A percentile compares a stretch with the other conserved stretches of the same genome.
phyloP scores from a whole-genome alignment of 306 rosid species.

The Acmispon strigosus region DNA sequence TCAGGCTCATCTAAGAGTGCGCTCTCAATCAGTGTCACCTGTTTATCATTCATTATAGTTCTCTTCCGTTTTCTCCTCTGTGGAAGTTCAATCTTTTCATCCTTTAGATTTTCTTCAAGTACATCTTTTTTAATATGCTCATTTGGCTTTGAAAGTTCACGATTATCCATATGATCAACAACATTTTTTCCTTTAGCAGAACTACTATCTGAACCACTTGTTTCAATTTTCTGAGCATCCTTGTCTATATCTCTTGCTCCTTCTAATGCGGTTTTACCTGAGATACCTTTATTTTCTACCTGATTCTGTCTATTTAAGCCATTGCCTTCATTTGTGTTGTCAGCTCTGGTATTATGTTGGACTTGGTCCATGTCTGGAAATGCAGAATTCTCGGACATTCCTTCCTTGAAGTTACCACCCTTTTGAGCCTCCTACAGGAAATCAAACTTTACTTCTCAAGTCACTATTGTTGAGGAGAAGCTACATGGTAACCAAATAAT shows the following conservation, averaged over 20 bases:
- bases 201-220: conserved; percentile 84
- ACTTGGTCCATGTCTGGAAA: conserved; percentile 47
- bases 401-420: conserved; percentile 57
- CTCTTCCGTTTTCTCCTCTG: conserved; percentile 85
- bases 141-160: conserved; percentile 44
- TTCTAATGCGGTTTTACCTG: conserved; percentile 37
- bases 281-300: conserved; percentile 43
- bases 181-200: conserved; percentile 61
- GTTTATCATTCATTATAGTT: conserved; percentile 82
- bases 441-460: conserved; percentile 41
- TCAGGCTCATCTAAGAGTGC: conserved; percentile 87
- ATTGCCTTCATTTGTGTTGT: conserved; percentile 40
- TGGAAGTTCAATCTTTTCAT: conserved; percentile 56
- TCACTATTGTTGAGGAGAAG: conserved; percentile 30
- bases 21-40: conserved; percentile 58
- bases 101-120: conserved; percentile 50
- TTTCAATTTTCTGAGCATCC: conserved; percentile 73
- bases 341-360: conserved; percentile 37
- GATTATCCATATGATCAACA: conserved; percentile 37
- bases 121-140: conserved; percentile 37
- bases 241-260: conserved; percentile 40
- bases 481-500: conserved; percentile 24
- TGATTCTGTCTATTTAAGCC: conserved; percentile 28
- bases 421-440: conserved; percentile 59
- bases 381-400: conserved; percentile 64